phyloP scores from a whole-genome alignment of 352 stramenopile species.

The Pythium insidiosum region DNA sequence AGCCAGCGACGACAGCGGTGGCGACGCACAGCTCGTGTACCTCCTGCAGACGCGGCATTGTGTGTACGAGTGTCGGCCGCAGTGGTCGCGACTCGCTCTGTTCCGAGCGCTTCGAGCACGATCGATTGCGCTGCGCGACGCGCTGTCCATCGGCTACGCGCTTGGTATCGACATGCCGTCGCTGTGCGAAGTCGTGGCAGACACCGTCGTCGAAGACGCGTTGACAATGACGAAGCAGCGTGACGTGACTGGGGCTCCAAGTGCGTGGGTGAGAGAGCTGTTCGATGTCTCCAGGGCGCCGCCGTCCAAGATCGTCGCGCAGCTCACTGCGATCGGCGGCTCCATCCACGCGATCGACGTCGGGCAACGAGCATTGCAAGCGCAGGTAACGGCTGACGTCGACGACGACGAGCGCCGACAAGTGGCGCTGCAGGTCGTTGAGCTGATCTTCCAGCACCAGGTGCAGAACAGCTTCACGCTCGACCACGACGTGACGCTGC shows the following conservation, averaged over 20 bases:
- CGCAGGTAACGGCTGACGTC: too few relatives aligned
- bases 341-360: slow-evolving; percentile 19
- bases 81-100: slow-evolving; percentile 76
- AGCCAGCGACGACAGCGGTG: neutral
- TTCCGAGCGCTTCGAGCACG: slow-evolving; percentile 62
- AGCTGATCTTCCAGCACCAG: slow-evolving; percentile 56
- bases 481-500: slow-evolving; percentile 4
- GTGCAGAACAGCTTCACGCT: slow-evolving; percentile 20
- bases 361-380: too few relatives aligned
- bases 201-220: slow-evolving; percentile 55
- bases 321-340: slow-evolving; percentile 51
- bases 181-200: slow-evolving; percentile 73
- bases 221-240: slow-evolving; percentile 14
- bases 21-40: slow-evolving; percentile 24
- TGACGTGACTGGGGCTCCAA: slow-evolving; percentile 18
- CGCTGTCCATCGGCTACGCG: slow-evolving; percentile 78
- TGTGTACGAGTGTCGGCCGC: slow-evolving; percentile 80
- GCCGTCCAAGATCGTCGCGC: slow-evolving; percentile 58
- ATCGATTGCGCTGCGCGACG: slow-evolving; percentile 50
- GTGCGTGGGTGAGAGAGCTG: slow-evolving; percentile 66
- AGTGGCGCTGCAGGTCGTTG: slow-evolving; percentile 42
- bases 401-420: slow-evolving; percentile 30
- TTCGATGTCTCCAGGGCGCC: slow-evolving; percentile 62
- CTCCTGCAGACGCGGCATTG: slow-evolving; percentile 73
- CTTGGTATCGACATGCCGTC: slow-evolving; percentile 85